Base-by-base conservation (phyloP, 2,329 filamentous ascomycete genomes). In the Colletotrichum lindemuthianum region DNA sequence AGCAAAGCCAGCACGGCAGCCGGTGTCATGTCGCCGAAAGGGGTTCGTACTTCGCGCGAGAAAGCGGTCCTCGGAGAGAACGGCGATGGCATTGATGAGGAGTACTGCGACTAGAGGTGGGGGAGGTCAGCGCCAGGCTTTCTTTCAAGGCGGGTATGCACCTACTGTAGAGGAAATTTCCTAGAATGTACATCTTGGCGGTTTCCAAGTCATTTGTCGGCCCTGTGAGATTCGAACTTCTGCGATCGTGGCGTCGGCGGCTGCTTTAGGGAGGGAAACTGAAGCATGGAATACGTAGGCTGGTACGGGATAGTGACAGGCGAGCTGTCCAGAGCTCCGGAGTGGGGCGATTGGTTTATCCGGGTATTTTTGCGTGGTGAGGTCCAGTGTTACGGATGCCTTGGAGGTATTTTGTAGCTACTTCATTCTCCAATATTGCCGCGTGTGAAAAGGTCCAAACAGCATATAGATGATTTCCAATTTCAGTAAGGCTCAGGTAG, bases 41-140 rank as follows among this genome's bases (percentile, higher is more conserved):
- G 47, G 33, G 51, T 40, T 15, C 77, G 69, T 75, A 80, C 78
- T 96, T 71, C 77, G 90, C 80, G 91, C 79, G 70, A 97, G 91
- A 78, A 97, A 97, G 67, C 93, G 91, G 80, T 97, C 93, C 87
- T 97, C 94, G 72, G 93, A 97, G 69, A 98, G 90, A 74, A 97
- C 89, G 68, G 94, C 93, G 75, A 98, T 90, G 70, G 93, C 92
- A 79, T 99, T 99, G 79, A 96, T 89, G 75, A 98, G 87, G 73
- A 98, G 92, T 76, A 97, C 84, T 71, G 88, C 86, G 70, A 95
- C 92, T 77, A 12, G 40, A 9, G 16, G 16, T 13, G 15, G 33
- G 16, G 39, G 16, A 16, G 41, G 51, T 65, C 33, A 65, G 61
- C 11, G 16, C 47, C 12, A 48, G 58, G 24, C 24, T 24, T 24